Percentiles rank a stretch among this genome's conserved stretches.
Conservation (phyloP, 2,329 filamentous ascomycete genomes). For the Penicillium sumatraense region DNA sequence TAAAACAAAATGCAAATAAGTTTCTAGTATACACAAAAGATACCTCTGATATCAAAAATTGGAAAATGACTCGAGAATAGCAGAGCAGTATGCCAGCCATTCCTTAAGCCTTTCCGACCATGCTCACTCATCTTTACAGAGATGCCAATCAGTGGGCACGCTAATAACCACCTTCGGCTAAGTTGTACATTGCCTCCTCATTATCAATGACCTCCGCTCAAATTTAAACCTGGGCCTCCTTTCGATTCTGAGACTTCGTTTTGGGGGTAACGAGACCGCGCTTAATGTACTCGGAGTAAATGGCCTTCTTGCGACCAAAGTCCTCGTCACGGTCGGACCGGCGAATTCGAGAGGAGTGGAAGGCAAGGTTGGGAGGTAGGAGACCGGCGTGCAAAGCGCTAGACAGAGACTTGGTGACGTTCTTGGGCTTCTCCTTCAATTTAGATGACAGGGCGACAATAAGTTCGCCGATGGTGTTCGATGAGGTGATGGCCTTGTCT, state of each 20-base stretch:
- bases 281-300: constrained; percentile 70
- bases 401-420: constrained; percentile 58
- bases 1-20: constrained; percentile 15
- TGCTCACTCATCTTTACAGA: constrained; percentile 11
- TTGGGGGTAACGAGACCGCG: constrained; percentile 61
- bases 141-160: background rate
- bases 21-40: constrained; percentile 7
- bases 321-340: constrained; percentile 73
- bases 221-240: background rate
- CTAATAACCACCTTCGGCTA: background rate
- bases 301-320: constrained; percentile 78
- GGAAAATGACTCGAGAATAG: constrained; percentile 4
- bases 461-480: constrained; percentile 60
- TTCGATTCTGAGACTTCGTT: background rate
- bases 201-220: background rate
- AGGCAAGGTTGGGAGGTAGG: constrained; percentile 68
- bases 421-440: constrained; percentile 48
- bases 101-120: background rate
- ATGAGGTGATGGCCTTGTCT: constrained; percentile 67
- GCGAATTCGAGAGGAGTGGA: constrained; percentile 68
- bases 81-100: background rate
- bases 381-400: constrained; percentile 51
- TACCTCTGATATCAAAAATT: constrained; percentile 14
- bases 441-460: constrained; percentile 37
- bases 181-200: constrained; percentile 1